Percentiles rank a stretch among this genome's conserved stretches.
Conservation (phyloP, 306 rosid genomes). For the Echinosophora koreensis region DNA sequence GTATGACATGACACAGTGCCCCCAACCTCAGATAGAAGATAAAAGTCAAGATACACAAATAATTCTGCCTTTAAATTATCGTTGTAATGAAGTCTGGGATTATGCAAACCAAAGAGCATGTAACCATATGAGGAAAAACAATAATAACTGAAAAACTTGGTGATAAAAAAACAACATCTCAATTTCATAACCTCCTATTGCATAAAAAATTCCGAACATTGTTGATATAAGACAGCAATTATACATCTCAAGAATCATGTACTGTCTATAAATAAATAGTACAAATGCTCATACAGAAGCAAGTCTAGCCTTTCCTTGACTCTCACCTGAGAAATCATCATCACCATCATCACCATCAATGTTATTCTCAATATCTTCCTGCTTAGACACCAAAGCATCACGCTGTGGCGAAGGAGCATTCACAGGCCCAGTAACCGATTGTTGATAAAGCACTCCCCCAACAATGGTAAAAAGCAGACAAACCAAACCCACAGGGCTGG, state of each 20-base stretch:
- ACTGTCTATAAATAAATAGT: conserved; percentile 42
- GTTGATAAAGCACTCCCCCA: conserved; percentile 95
- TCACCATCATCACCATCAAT: conserved; percentile 32
- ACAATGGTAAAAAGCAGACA: conserved; percentile 83
- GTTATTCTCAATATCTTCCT: conserved; percentile 48
- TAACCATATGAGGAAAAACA: neutral
- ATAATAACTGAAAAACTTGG: conserved; percentile 5
- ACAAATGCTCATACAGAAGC: conserved; percentile 64
- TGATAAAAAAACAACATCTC: conserved; percentile 25
- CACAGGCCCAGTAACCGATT: conserved; percentile 69
- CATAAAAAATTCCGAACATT: conserved; percentile 43
- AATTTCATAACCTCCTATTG: conserved; percentile 39
- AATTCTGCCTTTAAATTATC: neutral
- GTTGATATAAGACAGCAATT: conserved; percentile 41
- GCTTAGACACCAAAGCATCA: conserved; percentile 57
- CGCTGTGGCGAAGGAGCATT: conserved; percentile 57
- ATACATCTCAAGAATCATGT: conserved; percentile 40
- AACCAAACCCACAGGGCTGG: conserved; percentile 86
- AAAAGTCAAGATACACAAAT: neutral
- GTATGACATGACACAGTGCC: neutral
- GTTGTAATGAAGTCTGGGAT: neutral
- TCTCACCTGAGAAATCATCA: conserved; percentile 56
- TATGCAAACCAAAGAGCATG: conserved; percentile 33
- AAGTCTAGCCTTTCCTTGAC: conserved; percentile 67
- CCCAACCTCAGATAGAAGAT: neutral